These are phyloP conservation scores for Phaeodactylum tricornutum DNA, from an alignment of 108 stramenopile genomes.

Conservation along the genomic window DNA sequence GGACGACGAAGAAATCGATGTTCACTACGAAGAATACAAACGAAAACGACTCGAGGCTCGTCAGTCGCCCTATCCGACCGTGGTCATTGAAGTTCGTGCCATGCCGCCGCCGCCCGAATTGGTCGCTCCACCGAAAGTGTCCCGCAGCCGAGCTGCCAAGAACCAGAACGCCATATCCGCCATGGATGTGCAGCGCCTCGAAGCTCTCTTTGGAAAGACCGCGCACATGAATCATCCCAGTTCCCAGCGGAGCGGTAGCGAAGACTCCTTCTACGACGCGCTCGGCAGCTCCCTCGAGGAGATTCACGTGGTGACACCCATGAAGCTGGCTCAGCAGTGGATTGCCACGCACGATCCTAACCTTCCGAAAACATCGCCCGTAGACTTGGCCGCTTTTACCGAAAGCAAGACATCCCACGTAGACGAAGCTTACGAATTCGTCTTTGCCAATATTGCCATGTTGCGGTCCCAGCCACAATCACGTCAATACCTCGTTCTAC, in stretches of 20 bases:
- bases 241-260: conserved; percentile 22
- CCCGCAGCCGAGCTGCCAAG: conserved; percentile 4
- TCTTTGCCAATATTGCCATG: conserved; percentile 77
- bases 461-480: conserved; percentile 16
- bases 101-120: conserved; percentile 37
- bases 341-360: conserved; percentile 44
- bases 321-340: conserved; percentile 57
- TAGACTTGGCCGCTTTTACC: conserved; percentile 40
- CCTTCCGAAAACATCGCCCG: conserved; percentile 24
- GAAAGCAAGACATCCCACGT: conserved; percentile 42
- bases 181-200: conserved; percentile 54
- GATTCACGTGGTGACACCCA: conserved; percentile 36
- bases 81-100: conserved; percentile 72
- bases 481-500: conserved; percentile 61
- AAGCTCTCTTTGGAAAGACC: conserved; percentile 54
- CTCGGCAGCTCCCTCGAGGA: conserved; percentile 46
- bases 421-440: conserved; percentile 74
- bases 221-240: conserved; percentile 14
- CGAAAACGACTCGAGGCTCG: conserved; percentile 49
- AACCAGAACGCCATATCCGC: conserved; percentile 17
- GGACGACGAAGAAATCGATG: conserved; percentile 49
- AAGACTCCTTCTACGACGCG: conserved; percentile 61
- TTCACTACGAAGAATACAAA: conserved; percentile 58
- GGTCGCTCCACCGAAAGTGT: conserved; percentile 14
- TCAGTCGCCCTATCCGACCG: conserved; percentile 65